Conservation (phyloP, 1,139 yeast species). For the Zygosaccharomyces sapae region DNA sequence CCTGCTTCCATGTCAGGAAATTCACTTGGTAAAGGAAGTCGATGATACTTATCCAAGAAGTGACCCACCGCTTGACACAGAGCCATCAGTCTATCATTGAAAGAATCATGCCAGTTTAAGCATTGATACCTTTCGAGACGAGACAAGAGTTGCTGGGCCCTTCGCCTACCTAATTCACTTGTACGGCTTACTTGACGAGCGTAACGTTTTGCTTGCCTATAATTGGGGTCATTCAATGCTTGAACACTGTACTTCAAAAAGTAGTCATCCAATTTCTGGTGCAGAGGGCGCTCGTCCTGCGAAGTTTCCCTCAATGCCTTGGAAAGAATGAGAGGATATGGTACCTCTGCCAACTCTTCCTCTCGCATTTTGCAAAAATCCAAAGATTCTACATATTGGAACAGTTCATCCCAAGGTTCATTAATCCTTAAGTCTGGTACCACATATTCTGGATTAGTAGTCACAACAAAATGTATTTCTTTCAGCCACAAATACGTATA, state of each 20-base stretch:
- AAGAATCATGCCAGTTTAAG: constrained; percentile 10
- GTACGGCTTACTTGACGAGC: constrained; percentile 47
- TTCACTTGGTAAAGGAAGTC: constrained; percentile 66
- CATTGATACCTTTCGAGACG: neutral
- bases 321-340: constrained; percentile 63
- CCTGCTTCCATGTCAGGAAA: constrained; percentile 88
- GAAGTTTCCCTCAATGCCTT: constrained; percentile 47
- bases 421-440: constrained; percentile 68
- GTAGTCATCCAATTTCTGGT: constrained; percentile 3
- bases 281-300: constrained; percentile 34
- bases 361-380: constrained; percentile 47
- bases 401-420: constrained; percentile 72
- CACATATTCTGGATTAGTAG: constrained; percentile 67
- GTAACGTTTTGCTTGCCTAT: constrained; percentile 64
- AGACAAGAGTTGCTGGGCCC: neutral
- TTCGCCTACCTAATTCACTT: constrained; percentile 11
- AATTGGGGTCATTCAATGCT: constrained; percentile 51
- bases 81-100: constrained; percentile 53
- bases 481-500: constrained; percentile 48
- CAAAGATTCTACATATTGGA: constrained; percentile 47
- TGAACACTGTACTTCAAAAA: constrained; percentile 31
- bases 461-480: constrained; percentile 61
- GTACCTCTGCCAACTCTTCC: constrained; percentile 63
- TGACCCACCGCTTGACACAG: constrained; percentile 51
- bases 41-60: constrained; percentile 42